Conservation (phyloP, 2,329 filamentous ascomycete genomes). For the Sclerotinia subarctica region DNA sequence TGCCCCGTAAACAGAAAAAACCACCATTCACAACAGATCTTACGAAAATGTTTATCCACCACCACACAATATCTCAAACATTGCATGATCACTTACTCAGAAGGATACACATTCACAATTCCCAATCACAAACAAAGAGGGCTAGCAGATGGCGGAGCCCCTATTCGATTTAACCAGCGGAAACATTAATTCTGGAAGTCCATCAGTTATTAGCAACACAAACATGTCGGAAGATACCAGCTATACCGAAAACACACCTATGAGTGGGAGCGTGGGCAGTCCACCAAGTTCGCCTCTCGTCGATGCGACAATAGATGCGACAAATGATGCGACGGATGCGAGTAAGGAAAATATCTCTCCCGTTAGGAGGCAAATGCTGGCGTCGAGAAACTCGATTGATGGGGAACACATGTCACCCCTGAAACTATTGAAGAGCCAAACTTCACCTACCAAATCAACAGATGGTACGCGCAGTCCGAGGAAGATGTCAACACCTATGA, state of each 20-base stretch:
- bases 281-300: constrained; percentile 37
- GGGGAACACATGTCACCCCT: constrained; percentile 31
- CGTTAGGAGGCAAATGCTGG: constrained; percentile 29
- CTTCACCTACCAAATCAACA: constrained; percentile 28
- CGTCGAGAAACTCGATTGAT: constrained; percentile 31
- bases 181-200: constrained; percentile 23
- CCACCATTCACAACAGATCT: constrained; percentile 15
- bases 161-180: constrained; percentile 15
- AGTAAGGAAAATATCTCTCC: constrained; percentile 35
- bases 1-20: constrained; percentile 21
- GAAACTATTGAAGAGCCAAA: constrained; percentile 37
- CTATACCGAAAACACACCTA: constrained; percentile 28
- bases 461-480: constrained; percentile 43
- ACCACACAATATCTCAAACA: constrained; percentile 15
- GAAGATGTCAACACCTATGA: constrained; percentile 50
- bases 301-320: constrained; percentile 21
- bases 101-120: constrained; percentile 10
- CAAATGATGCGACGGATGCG: constrained; percentile 28
- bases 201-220: constrained; percentile 23
- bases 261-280: constrained; percentile 30
- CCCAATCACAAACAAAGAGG: not conserved
- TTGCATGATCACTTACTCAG: constrained; percentile 16
- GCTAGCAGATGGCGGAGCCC: constrained; percentile 23
- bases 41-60: constrained; percentile 18
- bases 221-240: constrained; percentile 32